These are phyloP conservation scores for Sutorius australiensis DNA, from an alignment of 768 basidiomycete species.

Conservation along the genomic window DNA sequence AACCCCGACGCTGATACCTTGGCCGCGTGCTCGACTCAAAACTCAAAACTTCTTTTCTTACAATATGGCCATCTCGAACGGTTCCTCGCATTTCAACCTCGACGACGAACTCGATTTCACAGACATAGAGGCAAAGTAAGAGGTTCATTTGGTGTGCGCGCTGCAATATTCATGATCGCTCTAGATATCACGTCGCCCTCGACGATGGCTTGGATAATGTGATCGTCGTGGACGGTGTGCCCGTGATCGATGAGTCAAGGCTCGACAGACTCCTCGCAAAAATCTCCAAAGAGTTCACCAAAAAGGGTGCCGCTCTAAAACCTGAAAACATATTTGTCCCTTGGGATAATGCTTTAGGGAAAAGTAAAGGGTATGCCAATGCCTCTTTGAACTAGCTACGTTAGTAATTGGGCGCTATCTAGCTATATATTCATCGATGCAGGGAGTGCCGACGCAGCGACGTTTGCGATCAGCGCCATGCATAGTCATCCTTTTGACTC, in stretches of 20 bases:
- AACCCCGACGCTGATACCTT: not conserved
- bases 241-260: constrained; percentile 83
- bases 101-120: constrained; percentile 79
- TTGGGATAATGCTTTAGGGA: constrained; percentile 76
- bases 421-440: constrained; percentile 86
- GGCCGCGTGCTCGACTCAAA: not conserved
- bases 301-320: constrained; percentile 74
- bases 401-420: constrained; percentile 1
- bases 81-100: constrained; percentile 29
- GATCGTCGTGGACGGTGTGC: constrained; percentile 89
- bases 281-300: constrained; percentile 78
- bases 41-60: not conserved
- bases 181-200: constrained; percentile 82
- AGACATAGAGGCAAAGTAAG: constrained; percentile 85
- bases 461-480: constrained; percentile 60
- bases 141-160: not conserved
- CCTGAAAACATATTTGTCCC: constrained; percentile 80
- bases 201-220: constrained; percentile 89
- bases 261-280: constrained; percentile 77
- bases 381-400: not conserved
- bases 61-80: constrained; percentile 47
- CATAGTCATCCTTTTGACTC: constrained; percentile 83
- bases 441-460: constrained; percentile 65
- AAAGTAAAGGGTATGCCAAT: constrained; percentile 82
- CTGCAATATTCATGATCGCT: constrained; percentile 5